Base-by-base conservation (phyloP, 768 basidiomycete species). In the Tulasnella sp. region DNA sequence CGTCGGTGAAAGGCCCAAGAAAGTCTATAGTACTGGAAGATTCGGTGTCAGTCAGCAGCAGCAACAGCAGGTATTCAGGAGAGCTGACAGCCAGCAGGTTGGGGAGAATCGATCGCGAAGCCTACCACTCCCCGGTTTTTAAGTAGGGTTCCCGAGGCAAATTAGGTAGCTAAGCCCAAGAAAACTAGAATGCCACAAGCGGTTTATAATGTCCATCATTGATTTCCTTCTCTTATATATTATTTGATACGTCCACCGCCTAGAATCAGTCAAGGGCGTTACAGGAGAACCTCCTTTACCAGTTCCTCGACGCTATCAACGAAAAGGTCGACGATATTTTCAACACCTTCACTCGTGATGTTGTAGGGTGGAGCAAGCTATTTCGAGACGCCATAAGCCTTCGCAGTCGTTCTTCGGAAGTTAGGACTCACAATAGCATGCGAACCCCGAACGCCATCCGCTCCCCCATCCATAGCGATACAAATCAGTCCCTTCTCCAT, bases 351-450 rank as follows among this genome's bases (percentile, higher is more conserved):
- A 80, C 87, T 86, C 6, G 90, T 94, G 56, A 93, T 87, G 83
- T 92, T 96, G 84, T 93, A 95, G 7, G 94, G 92, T 39, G 95
- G 95, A 0, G 93, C 89, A 75, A 97, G 86, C 78, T 79, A 46
- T 39, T 14, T 27, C 46, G 39, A 76, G 38, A n/a, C 46, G 44
- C n/a, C 19, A 76, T 27, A 34, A 76, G 24, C 19, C 38, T 2
- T 0, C 2, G 62, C 36, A 27, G 16, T 18, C 12, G 2, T 18
- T 5, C 31, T 68, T 12, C 4, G 6, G 1, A 6, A 16, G n/a
- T 16, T 3, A 18, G 62, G 5, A 79, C 78, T 52, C 44, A 79
- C 78, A 80, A 96, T 89, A 75, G 90, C 85, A 82, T 92, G 91
- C 80, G 94, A 89, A 84, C 95, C 95, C 84, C 88, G 88, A 9